These are phyloP conservation scores for Poterioochromonas sp. DNA, from an alignment of 352 stramenopile species.

Conservation along the genomic window DNA sequence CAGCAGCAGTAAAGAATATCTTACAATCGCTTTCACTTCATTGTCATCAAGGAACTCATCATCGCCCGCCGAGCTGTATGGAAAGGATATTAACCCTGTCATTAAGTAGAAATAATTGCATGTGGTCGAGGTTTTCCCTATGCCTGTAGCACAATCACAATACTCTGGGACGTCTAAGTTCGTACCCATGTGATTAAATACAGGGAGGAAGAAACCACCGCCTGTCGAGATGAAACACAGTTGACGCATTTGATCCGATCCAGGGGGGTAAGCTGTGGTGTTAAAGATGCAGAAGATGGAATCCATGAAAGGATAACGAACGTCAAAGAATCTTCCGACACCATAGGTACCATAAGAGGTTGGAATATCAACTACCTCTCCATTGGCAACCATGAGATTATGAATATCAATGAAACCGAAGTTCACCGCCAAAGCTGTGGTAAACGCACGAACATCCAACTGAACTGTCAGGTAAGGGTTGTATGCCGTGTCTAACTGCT, in stretches of 20 bases:
- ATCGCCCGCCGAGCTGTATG: not conserved
- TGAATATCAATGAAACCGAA: not conserved
- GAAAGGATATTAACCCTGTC: not conserved
- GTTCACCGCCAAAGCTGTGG: slow-evolving; percentile 12
- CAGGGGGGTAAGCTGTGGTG: not conserved
- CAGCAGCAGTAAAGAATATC: not conserved
- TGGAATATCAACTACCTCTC: not conserved
- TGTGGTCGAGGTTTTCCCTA: not conserved
- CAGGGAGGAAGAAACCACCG: not conserved
- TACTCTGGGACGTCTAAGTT: not conserved
- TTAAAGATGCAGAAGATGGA: not conserved
- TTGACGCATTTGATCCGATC: not conserved
- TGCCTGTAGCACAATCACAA: not conserved
- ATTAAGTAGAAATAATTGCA: slow-evolving; percentile 2
- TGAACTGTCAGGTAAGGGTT: slow-evolving; percentile 1
- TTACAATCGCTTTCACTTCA: not conserved
- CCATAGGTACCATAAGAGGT: not conserved
- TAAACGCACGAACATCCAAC: slow-evolving; percentile 10
- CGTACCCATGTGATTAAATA: not conserved
- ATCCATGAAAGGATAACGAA: not conserved
- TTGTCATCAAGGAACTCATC: not conserved
- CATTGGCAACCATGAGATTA: not conserved
- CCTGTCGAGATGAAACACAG: not conserved
- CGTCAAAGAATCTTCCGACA: slow-evolving; percentile 1
- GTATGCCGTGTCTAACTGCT: not conserved